A percentile compares a stretch with the other conserved stretches of the same genome.
These are phyloP conservation scores for Syzygium aqueum DNA, from an alignment of 345 rosid species.

Conservation along the genomic window DNA sequence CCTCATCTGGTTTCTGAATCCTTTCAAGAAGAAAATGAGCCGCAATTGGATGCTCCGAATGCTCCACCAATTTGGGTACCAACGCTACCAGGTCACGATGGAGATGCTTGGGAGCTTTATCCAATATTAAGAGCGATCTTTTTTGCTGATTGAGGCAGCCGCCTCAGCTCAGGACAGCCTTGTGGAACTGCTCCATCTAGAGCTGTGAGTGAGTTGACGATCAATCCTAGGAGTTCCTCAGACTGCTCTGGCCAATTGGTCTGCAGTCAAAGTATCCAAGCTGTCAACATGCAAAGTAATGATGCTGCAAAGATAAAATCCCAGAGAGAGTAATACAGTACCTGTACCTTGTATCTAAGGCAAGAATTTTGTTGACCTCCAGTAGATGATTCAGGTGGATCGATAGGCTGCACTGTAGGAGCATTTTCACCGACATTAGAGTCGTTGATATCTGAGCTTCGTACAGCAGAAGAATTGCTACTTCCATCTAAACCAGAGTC, in stretches of 20 bases:
- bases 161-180: constrained; percentile 87
- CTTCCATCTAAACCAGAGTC: constrained; percentile 63
- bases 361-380: constrained; percentile 52
- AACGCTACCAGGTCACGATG: constrained; percentile 82
- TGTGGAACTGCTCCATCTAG: constrained; percentile 94
- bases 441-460: constrained; percentile 57
- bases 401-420: constrained; percentile 46
- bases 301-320: constrained; percentile 9
- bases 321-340: constrained; percentile 10
- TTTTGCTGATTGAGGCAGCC: constrained; percentile 91
- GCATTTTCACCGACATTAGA: constrained; percentile 38
- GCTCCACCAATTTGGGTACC: constrained; percentile 96
- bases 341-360: constrained; percentile 53
- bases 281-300: constrained; percentile 6
- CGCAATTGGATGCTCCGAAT: constrained; percentile 86
- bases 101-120: constrained; percentile 91
- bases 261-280: constrained; percentile 32
- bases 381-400: constrained; percentile 55
- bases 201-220: constrained; percentile 90
- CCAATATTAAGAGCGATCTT: constrained; percentile 89
- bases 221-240: constrained; percentile 93
- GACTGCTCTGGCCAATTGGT: constrained; percentile 99
- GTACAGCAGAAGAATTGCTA: constrained; percentile 56
- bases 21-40: constrained; percentile 86
- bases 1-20: constrained; percentile 82